Evolutionary conservation across 176 grass and related monocot genomes (phyloP), one percentile per base, ranked within the genome.

Genomic region (Bothriochloa decipiens): DNA sequence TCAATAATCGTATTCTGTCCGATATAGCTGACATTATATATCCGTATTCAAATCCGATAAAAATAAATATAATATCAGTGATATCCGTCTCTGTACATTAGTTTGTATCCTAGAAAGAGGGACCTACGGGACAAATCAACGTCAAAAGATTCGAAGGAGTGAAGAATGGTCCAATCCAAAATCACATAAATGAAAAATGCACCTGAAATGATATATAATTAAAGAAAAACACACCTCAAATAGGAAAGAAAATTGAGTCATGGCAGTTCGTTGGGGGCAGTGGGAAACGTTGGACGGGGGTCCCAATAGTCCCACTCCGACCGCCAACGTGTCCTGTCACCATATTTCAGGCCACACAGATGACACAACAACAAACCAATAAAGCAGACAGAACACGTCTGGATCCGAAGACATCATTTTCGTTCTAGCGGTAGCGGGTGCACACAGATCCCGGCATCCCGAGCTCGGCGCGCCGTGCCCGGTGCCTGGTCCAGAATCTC

Each of bases 401-500:
- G 41, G 70, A 28, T 7, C 41, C 25, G 25, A 6, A n/a, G 10
- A n/a, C 28, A 39, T 58, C 74, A 12, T 76, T 58, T 23, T 76
- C 74, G 5, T n/a, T 12, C 29, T 20, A 12, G 27, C 13, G 0
- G 9, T 20, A 12, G 27, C 13, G 0, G 9, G 43, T 18, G 29
- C 26, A 11, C 45, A 52, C 8, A 26, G 71, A 52, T 32, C 23
- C 50, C 52, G 17, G 18, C 52, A 22, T 55, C 6, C 52, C 20
- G 74, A 6, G 1, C 33, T 55, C 0, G 47, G 40, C 22, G 25
- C 43, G 36, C 25, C 2, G 7, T 55, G 61, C 45, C 27, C 74
- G 78, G 62, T 69, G 61, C 35, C 22, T 66, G 78, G 79, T 69
- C 79, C 72, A 69, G 79, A 69, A 69, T 68, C 72, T 69, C 79